Percentiles rank a stretch among this genome's conserved stretches.
Conservation (phyloP, 768 basidiomycete species). For the Lentinula sp. region DNA sequence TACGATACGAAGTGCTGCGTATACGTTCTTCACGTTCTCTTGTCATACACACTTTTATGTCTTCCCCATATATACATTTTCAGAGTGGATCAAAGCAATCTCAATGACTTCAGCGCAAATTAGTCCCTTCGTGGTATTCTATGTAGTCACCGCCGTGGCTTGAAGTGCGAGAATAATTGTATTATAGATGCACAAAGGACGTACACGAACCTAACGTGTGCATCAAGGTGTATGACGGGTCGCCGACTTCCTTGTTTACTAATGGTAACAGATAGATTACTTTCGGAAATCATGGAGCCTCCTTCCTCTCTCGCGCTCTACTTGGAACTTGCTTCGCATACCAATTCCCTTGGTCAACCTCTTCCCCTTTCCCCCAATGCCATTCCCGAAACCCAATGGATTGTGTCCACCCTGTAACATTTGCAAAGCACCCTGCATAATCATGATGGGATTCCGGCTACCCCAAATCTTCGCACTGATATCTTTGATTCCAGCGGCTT, state of each 20-base stretch:
- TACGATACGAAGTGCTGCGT: not conserved
- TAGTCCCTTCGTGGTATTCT: too few species aligned
- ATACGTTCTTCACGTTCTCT: not conserved
- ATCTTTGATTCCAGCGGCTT: conserved; percentile 94
- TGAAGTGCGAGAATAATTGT: too few species aligned
- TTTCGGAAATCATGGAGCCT: conserved; percentile 64
- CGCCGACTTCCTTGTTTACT: too few species aligned
- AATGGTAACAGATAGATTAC: conserved; percentile 14
- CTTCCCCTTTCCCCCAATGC: conserved; percentile 65
- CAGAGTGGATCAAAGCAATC: too few species aligned
- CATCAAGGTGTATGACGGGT: too few species aligned
- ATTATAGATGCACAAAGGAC: too few species aligned
- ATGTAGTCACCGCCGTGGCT: too few species aligned
- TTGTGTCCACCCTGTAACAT: conserved; percentile 83
- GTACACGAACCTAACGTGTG: too few species aligned
- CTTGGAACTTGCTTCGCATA: conserved; percentile 55
- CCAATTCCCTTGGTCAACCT: conserved; percentile 74
- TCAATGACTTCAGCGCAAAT: too few species aligned
- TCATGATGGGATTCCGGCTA: conserved; percentile 78
- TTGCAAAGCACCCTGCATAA: conserved; percentile 79
- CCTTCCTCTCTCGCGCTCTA: conserved; percentile 82
- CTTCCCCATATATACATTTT: too few species aligned
- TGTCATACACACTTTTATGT: not conserved
- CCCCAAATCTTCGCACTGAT: conserved; percentile 94
- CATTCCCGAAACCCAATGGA: conserved; percentile 77